A percentile compares a stretch with the other conserved stretches of the same genome.
Conservation (phyloP, 345 rosid genomes). For the Passiflora organensis region DNA sequence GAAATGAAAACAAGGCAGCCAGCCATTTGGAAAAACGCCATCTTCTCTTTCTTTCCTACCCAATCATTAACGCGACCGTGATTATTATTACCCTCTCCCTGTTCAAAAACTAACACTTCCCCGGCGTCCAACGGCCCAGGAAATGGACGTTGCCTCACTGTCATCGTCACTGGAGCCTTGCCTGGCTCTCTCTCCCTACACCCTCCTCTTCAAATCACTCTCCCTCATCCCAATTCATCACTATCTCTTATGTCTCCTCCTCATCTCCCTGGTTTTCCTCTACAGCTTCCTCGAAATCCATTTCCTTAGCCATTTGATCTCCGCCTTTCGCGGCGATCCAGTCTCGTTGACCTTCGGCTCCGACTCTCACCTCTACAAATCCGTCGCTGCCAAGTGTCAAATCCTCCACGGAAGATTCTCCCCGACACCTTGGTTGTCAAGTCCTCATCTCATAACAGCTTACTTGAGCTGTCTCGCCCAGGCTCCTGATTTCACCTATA, state of each 20-base stretch:
- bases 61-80: too few species aligned
- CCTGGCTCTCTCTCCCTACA: slow-evolving; percentile 36
- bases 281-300: slow-evolving; percentile 70
- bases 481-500: slow-evolving; percentile 71
- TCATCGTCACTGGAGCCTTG: too few species aligned
- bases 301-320: slow-evolving; percentile 49
- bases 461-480: slow-evolving; percentile 61
- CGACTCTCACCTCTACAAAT: slow-evolving; percentile 45
- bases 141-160: too few species aligned
- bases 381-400: slow-evolving; percentile 57
- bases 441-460: slow-evolving; percentile 74
- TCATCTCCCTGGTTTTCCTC: slow-evolving; percentile 27
- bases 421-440: slow-evolving; percentile 77
- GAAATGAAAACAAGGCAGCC: too few species aligned
- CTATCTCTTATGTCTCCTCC: neutral
- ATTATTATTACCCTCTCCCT: too few species aligned
- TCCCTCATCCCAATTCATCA: slow-evolving; percentile 15
- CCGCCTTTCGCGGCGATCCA: slow-evolving; percentile 30
- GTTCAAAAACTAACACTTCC: too few species aligned
- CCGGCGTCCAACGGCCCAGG: too few species aligned
- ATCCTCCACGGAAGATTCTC: slow-evolving; percentile 61
- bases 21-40: too few species aligned
- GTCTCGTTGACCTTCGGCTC: slow-evolving; percentile 38
- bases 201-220: slow-evolving; percentile 41
- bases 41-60: too few species aligned